Conservation (phyloP, 2,329 filamentous ascomycete genomes). For the Dactylellina sp. region DNA sequence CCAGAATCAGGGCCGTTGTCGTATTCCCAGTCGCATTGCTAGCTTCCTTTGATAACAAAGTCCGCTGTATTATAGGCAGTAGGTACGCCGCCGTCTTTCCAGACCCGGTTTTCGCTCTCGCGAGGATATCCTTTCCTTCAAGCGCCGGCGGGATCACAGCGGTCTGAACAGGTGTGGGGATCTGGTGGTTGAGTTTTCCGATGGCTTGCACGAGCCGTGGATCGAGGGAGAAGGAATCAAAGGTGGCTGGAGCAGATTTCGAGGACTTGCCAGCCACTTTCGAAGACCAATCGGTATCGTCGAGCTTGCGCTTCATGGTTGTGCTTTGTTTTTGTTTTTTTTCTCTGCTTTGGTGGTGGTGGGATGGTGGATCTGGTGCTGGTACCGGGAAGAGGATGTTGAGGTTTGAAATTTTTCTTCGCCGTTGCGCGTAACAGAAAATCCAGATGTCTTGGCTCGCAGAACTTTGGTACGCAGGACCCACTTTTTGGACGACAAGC, state of each 20-base stretch:
- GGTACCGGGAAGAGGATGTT: not conserved
- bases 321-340: no score
- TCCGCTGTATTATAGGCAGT: constrained; percentile 85
- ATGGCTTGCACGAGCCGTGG: constrained; percentile 86
- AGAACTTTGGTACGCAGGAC: constrained; percentile 4
- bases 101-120: constrained; percentile 92
- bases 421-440: constrained; percentile 1
- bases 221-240: constrained; percentile 83
- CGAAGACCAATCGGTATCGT: constrained; percentile 69
- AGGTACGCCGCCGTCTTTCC: constrained; percentile 98
- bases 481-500: not conserved
- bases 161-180: constrained; percentile 88
- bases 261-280: constrained; percentile 43
- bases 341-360: not conserved
- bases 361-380: not conserved
- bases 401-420: constrained; percentile 23
- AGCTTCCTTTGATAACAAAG: constrained; percentile 77
- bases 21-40: constrained; percentile 61
- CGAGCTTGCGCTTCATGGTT: constrained; percentile 73
- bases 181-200: constrained; percentile 82
- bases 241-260: constrained; percentile 66
- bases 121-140: constrained; percentile 85
- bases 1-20: constrained; percentile 85
- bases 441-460: constrained; percentile 33
- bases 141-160: constrained; percentile 88